Evolutionary conservation across 768 basidiomycete species (phyloP), one percentile per base, ranked within the genome.

Genomic region (Tulasnella calospora): DNA sequence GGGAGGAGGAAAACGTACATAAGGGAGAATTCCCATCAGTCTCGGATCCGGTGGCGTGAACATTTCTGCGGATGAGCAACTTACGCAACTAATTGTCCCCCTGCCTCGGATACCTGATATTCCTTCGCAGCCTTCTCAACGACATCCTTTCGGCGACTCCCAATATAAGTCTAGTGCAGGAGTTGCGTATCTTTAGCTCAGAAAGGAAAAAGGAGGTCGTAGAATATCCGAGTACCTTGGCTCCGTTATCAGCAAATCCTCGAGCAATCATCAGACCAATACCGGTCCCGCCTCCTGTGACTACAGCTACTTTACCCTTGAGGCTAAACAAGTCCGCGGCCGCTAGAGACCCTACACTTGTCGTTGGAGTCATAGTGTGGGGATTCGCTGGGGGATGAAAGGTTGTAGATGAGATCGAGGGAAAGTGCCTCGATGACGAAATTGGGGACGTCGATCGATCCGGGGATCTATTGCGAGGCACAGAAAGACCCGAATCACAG

Each of bases 171-270:
- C 41, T 76, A 74, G 33, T 17, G 33, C 15, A 27, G 40, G 51
- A 17, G 4, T 35, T 27, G 21, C 19, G n/a, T n/a, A 19, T 35
- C 19, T n/a, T 46, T 23, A 40, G n/a, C 38, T 33, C 33, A 17
- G 13, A 19, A 57, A 55, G n/a, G 27, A 61, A n/a, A 61, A 61
- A 27, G 51, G 21, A 55, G 51, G 8, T 19, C 19, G 13, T 30
- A n/a, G 8, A 7, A n/a, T 23, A 33, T 17, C 71, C 30, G 23
- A 76, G 17, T 21, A 94, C 93, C 80, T 89, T 92, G 19, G 93
- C 92, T 0, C 93, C 92, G 81, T 90, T 92, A 38, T 90, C 87
- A 21, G 93, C 93, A 17, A 94, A 87, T 6, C 92, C 93, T 75
- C 87, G 86, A 12, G 92, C 86, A 77, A 93, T 93, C 89, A 91